Conservation (phyloP, 768 basidiomycete species). For the Tricholoma sp. region DNA sequence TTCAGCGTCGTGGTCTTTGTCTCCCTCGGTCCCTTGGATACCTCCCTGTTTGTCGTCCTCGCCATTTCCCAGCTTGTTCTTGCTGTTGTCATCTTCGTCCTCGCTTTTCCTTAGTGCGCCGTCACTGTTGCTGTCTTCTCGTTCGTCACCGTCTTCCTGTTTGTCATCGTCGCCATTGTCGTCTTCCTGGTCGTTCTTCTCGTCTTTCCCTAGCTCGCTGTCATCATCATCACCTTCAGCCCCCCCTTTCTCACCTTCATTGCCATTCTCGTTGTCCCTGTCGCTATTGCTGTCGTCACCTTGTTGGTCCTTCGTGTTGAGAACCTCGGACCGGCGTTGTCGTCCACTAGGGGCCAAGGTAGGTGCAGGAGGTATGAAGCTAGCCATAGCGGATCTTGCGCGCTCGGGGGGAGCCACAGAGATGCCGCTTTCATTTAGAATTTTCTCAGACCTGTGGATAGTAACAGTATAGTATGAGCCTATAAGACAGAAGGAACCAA, state of each 20-base stretch:
- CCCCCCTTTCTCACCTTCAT: too few relatives aligned
- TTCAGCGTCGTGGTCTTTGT: background rate
- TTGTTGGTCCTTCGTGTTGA: background rate
- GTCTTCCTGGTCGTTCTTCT: background rate
- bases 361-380: too few relatives aligned
- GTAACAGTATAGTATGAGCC: too few relatives aligned
- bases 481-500: too few relatives aligned
- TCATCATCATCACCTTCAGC: too few relatives aligned
- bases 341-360: background rate
- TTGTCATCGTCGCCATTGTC: background rate
- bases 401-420: background rate
- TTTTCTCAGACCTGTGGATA: too few relatives aligned
- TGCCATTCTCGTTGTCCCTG: background rate
- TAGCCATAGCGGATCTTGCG: background rate
- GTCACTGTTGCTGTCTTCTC: background rate
- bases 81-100: background rate
- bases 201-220: too few relatives aligned
- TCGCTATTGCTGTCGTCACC: background rate
- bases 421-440: too few relatives aligned
- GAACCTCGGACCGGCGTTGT: background rate
- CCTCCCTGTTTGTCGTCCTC: background rate
- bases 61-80: background rate
- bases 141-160: background rate
- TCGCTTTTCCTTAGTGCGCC: too few relatives aligned
- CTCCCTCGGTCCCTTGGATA: background rate